Base-by-base conservation (phyloP, 129 eudicot genomes). In the Flaveria robusta region DNA sequence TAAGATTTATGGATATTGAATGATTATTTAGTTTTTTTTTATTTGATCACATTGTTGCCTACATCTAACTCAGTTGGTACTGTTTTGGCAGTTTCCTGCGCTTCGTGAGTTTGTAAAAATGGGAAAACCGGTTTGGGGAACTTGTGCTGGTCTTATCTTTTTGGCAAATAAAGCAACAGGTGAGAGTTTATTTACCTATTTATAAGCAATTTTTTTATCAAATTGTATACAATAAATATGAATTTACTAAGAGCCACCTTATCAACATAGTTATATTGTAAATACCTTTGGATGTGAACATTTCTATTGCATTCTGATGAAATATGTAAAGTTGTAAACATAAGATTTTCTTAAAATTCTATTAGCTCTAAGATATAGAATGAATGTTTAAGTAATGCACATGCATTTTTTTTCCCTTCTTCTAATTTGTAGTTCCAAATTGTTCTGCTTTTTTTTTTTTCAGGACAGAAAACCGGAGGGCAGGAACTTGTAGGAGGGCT, bases 91-190 rank as follows among this genome's bases (percentile, higher is more conserved):
- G 98, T 93, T 93, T 81, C 98, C 98, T 50, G 97, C 98, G 3
- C 74, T 93, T 65, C 88, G 98, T 7, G 98, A 93, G 76, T 93
- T 93, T 76, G 98, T 93, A n/a, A 80, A 85, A 79, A 87, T 85
- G 92, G 98, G 98, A 68, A 93, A 91, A 81, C 98, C 98, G 27
- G 98, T 93, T 80, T 93, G 98, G 98, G 98, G 98, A 55, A 93
- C 98, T 15, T 93, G 98, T 79, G 98, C 97, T 56, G 98, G 98
- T 50, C 91, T 93, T 37, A 93, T 93, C 64, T 90, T 93, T 81
- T 79, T 93, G 87, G 98, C 98, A 34, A 68, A 93, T 83, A 90
- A 73, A 81, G 98, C 97, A 58, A 75, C 82, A 37, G 97, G 98
- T 90, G 74, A 50, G 90, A 27, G 19, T 62, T 29, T 27, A 31